Conservation (phyloP, 2,329 filamentous ascomycete genomes). For the Chalara sp. region DNA sequence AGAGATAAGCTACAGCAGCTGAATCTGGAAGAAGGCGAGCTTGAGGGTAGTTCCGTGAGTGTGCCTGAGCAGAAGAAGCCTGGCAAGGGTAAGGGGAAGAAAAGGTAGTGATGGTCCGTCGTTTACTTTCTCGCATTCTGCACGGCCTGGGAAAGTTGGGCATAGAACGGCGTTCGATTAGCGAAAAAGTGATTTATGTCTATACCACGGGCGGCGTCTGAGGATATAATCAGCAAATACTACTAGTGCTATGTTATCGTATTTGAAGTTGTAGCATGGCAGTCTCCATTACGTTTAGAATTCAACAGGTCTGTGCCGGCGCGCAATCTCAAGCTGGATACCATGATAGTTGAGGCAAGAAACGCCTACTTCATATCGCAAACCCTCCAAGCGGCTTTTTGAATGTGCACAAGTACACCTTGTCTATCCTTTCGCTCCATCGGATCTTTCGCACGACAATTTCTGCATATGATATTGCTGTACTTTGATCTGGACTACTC, state of each 20-base stretch:
- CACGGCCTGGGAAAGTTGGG: not conserved
- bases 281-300: too few relatives aligned
- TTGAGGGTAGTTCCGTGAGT: constrained; percentile 66
- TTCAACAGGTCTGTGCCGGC: too few relatives aligned
- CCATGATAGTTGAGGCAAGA: too few relatives aligned
- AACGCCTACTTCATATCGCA: too few relatives aligned
- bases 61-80: constrained; percentile 38
- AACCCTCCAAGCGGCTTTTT: too few relatives aligned
- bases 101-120: constrained; percentile 3
- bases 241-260: not conserved
- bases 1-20: constrained; percentile 70
- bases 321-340: too few relatives aligned
- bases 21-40: constrained; percentile 54
- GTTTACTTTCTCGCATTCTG: not conserved
- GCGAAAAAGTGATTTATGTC: not conserved
- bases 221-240: not conserved
- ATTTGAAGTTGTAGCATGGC: too few relatives aligned
- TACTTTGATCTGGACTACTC: too few relatives aligned
- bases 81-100: constrained; percentile 20
- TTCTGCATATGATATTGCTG: too few relatives aligned
- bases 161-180: not conserved
- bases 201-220: not conserved
- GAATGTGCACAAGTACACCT: too few relatives aligned
- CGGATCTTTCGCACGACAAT: too few relatives aligned
- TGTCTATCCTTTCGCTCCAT: too few relatives aligned